These are phyloP conservation scores for Blumeriella jaapii DNA, from an alignment of 2,329 filamentous ascomycete species.

Conservation along the genomic window DNA sequence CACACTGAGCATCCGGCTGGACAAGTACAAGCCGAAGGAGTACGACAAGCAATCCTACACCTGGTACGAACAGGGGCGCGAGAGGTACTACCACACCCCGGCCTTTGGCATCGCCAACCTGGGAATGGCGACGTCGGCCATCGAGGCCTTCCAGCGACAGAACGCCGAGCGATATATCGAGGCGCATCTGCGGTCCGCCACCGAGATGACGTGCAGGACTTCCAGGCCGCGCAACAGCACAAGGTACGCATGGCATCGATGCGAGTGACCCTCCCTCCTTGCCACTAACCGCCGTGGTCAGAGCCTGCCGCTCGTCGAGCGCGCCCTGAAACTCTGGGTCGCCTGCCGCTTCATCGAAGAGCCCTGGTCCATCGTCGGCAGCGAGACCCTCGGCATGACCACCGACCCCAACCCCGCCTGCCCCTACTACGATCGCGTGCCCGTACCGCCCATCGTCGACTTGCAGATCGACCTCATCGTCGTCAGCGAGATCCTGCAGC, in stretches of 20 bases:
- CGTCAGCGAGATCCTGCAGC: constrained; percentile 10
- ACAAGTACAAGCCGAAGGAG: constrained; percentile 9
- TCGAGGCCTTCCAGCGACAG: constrained; percentile 7
- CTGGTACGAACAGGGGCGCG: constrained; percentile 7
- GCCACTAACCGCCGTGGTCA: not conserved
- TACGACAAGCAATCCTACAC: constrained; percentile 10
- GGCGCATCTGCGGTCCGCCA: constrained; percentile 5
- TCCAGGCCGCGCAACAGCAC: constrained; percentile 6
- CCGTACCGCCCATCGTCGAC: constrained; percentile 11
- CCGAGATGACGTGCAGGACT: constrained; percentile 8
- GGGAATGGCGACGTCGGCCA: not conserved
- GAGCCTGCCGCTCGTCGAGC: constrained; percentile 9
- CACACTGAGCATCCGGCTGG: constrained; percentile 7
- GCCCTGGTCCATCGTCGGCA: constrained; percentile 9
- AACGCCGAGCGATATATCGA: constrained; percentile 7
- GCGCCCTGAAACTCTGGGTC: constrained; percentile 10
- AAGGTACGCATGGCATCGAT: constrained; percentile 6
- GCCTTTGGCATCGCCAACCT: constrained; percentile 10
- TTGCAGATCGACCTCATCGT: constrained; percentile 10
- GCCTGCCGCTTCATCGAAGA: constrained; percentile 11
- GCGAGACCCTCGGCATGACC: constrained; percentile 7
- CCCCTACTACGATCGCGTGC: constrained; percentile 7
- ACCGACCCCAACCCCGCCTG: constrained; percentile 5
- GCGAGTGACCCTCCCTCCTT: not conserved
- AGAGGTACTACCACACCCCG: constrained; percentile 6